A percentile compares a stretch with the other conserved stretches of the same genome.
These are phyloP conservation scores for Fusarium penzigii DNA, from an alignment of 2,329 filamentous ascomycete species.

Conservation along the genomic window DNA sequence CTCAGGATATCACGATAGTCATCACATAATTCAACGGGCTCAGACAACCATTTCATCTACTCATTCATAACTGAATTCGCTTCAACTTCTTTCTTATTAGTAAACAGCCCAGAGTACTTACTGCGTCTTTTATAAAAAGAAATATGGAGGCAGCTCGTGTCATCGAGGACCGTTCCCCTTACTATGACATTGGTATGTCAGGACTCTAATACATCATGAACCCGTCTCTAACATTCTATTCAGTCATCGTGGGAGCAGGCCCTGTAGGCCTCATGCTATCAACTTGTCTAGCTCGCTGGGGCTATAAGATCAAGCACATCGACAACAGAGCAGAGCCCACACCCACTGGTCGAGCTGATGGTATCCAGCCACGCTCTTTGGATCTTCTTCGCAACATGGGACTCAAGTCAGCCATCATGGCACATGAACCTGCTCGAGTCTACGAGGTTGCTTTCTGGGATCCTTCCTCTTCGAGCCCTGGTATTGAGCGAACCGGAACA, in stretches of 20 bases:
- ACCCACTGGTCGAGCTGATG: conserved; percentile 81
- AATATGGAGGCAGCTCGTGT: background rate
- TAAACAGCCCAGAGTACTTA: too few relatives aligned
- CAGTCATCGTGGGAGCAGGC: conserved; percentile 85
- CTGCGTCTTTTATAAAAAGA: background rate
- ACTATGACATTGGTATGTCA: conserved; percentile 48
- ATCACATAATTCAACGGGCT: background rate
- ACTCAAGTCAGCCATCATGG: conserved; percentile 85
- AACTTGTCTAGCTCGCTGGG: conserved; percentile 86
- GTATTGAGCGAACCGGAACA: conserved; percentile 66
- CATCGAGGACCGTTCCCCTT: conserved; percentile 19
- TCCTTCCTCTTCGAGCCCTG: conserved; percentile 53
- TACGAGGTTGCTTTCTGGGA: conserved; percentile 79
- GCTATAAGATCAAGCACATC: conserved; percentile 93
- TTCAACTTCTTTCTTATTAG: background rate
- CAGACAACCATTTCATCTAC: background rate
- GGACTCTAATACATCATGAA: background rate
- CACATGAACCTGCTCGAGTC: conserved; percentile 81
- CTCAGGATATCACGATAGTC: background rate
- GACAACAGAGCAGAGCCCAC: conserved; percentile 88
- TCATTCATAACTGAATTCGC: background rate
- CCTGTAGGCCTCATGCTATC: conserved; percentile 87
- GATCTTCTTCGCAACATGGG: conserved; percentile 89
- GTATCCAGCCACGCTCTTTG: conserved; percentile 86
- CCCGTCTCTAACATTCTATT: conserved; percentile 22